phyloP scores from a whole-genome alignment of 768 basidiomycete genomes.

The Leccinum imitatum region DNA sequence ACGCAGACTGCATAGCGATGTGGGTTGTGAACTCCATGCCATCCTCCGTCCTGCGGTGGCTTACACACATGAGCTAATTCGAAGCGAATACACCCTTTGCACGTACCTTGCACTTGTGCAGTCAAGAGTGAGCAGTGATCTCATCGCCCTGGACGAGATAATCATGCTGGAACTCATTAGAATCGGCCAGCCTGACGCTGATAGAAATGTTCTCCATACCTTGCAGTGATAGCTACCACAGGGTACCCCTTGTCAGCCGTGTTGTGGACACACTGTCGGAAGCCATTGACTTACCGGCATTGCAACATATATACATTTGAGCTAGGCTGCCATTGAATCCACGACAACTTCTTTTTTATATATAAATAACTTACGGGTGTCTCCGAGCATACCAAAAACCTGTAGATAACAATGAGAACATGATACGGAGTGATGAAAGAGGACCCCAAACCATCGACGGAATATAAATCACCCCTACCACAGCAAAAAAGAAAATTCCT shows the following conservation, averaged over 20 bases:
- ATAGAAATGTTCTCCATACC: constrained; percentile 2
- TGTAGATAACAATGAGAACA: background rate
- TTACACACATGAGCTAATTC: constrained; percentile 4
- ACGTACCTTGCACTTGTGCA: constrained; percentile 4
- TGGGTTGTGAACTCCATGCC: constrained; percentile 12
- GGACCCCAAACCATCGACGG: constrained; percentile 3
- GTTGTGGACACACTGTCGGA: background rate
- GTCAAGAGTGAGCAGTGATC: constrained; percentile 5
- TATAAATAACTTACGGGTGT: background rate
- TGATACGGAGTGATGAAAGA: background rate
- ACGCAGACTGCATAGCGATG: background rate
- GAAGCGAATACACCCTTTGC: too few species aligned
- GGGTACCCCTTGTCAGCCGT: background rate
- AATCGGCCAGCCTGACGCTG: background rate
- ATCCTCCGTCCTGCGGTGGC: background rate
- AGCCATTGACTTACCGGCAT: constrained; percentile 3
- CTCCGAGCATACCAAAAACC: background rate
- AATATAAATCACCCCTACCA: constrained; percentile 17
- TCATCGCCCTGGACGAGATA: constrained; percentile 15
- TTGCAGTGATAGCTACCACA: constrained; percentile 8
- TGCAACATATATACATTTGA: background rate
- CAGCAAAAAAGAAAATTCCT: constrained; percentile 16
- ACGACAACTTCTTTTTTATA: background rate
- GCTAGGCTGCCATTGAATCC: constrained; percentile 1
- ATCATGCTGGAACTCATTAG: constrained; percentile 5